Base-by-base conservation (phyloP, 169 alveolate genomes). In the Eimeria acervulina region DNA sequence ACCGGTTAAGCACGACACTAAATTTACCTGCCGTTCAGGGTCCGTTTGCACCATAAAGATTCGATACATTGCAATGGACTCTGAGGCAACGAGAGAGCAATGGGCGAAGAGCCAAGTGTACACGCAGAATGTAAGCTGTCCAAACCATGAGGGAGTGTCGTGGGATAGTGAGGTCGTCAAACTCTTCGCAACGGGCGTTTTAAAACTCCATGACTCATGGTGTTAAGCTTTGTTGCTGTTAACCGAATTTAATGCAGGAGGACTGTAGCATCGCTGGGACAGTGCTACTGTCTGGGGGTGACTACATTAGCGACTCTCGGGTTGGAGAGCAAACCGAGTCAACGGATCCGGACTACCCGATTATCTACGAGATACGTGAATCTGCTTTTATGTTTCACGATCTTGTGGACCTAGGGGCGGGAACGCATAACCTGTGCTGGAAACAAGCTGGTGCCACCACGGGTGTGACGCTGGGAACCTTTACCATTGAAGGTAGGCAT, bases 51-150 rank as follows among this genome's bases (percentile, higher is more conserved):
- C 44, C 40, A 13, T 87, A 26, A 36, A 55, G 33, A 13, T 87
- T 26, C 78, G 40, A 7, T 61, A 52, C 40, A 87, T 87, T 38
- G 93, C 83, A 55, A 8, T 59, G 93, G 81, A 87, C 47, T 36
- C 93, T 21, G 93, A 61, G 59, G 44, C 78, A 38, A 44, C 81
- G 42, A 87, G 93, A 36, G 61, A 59, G 19, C n/a, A 61, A 61
- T 87, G 93, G 93, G 81, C 93, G 40, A 26, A 6, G 59, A 87
- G 83, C 28, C 78, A 87, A 47, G 61, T 87, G 59, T 87, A 87
- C 81, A 3, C 59, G 40, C 93, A 87, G n/a, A 36, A 87, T 38
- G 93, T 87, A 40, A 55, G 93, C 23, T 17, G 15, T 23, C 55
- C 28, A 83, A 26, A 61, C 55, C 74, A 8, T 52, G 66, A 1